Evolutionary conservation across 805 yeast genomes (phyloP), one percentile per base, ranked within the genome.

Genomic region (Pichia deserticola): DNA sequence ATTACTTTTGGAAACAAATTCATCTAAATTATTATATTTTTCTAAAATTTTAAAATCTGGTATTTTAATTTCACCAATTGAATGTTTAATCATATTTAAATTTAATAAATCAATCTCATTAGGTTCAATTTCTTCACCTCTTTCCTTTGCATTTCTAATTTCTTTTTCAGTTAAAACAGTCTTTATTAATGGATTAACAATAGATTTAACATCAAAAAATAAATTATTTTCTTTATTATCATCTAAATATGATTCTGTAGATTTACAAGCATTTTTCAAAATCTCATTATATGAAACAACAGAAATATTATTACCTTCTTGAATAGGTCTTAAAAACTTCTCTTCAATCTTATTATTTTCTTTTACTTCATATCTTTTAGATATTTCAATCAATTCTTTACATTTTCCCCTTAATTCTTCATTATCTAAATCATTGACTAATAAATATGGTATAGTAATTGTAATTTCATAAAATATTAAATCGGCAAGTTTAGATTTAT

Each of bases 401-500:
- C 76, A 71, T 43, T 63, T 60, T 4, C 40, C 45, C 36, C 58
- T 59, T 49, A 72, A 42, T 32, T 65, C 54, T 51, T 54, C 58
- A 62, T 60, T 52, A 45, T 66, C 48, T 32, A 44, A 58, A 54
- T 36, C 57, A 15, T 61, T 50, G 4, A 63, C 56, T 34, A 59
- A 44, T 27, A 64, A 36, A 61, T 79, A 86, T 10, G 96, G 96
- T 36, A 86, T 59, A 11, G 86, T 74, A 15, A 82, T 61, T 47
- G 84, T 65, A 1, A 81, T 77, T 55, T 79, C 79, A 56, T 79
- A 82, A 60, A 68, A 86, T 15, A 89, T 64, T 44, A 83, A 80
- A 61, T 87, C 89, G 5, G 86, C 87, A 42, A 84, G 65, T 2
- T 84, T 79, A 45, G 68, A 72, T 63, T 89, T 75, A 25, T 51